Conservation (phyloP, 1,284 basidiomycete species). For the Fistulinella cinereoalba region DNA sequence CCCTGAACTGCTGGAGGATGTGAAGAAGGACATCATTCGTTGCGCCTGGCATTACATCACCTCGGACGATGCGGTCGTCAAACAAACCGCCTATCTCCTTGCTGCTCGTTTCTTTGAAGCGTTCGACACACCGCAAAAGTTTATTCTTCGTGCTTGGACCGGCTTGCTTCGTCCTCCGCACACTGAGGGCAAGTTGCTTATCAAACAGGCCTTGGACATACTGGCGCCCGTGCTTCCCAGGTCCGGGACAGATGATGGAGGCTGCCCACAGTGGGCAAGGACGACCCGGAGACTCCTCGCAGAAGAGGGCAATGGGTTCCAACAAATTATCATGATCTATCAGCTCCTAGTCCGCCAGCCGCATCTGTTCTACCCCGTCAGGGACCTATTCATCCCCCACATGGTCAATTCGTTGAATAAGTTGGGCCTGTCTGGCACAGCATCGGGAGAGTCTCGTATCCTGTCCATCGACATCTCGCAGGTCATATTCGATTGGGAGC, state of each 20-base stretch:
- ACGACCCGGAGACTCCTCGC: slow-evolving; percentile 84
- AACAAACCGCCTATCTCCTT: slow-evolving; percentile 91
- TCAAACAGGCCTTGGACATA: slow-evolving; percentile 87
- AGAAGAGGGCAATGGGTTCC: slow-evolving; percentile 84
- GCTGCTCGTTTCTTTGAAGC: slow-evolving; percentile 93
- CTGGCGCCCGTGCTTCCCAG: slow-evolving; percentile 85
- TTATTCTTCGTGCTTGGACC: slow-evolving; percentile 92
- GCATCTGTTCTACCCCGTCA: slow-evolving; percentile 90
- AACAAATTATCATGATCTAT: slow-evolving; percentile 87
- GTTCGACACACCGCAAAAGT: slow-evolving; percentile 91
- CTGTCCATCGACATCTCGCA: slow-evolving; percentile 84
- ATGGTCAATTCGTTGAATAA: slow-evolving; percentile 90
- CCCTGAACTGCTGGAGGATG: slow-evolving; percentile 71
- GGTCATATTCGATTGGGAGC: slow-evolving; percentile 88
- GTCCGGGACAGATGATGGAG: slow-evolving; percentile 52
- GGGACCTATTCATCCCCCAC: slow-evolving; percentile 93
- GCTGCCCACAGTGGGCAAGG: slow-evolving; percentile 85
- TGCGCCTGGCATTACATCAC: slow-evolving; percentile 91
- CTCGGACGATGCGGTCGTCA: slow-evolving; percentile 87
- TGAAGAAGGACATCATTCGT: slow-evolving; percentile 93
- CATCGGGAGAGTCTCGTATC: slow-evolving; percentile 79
- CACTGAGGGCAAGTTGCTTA: slow-evolving; percentile 77
- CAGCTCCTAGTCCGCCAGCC: slow-evolving; percentile 91
- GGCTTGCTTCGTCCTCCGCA: slow-evolving; percentile 86
- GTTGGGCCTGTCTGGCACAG: slow-evolving; percentile 75